phyloP scores from a whole-genome alignment of 441 rosid genomes.

The Eruca vesicaria region DNA sequence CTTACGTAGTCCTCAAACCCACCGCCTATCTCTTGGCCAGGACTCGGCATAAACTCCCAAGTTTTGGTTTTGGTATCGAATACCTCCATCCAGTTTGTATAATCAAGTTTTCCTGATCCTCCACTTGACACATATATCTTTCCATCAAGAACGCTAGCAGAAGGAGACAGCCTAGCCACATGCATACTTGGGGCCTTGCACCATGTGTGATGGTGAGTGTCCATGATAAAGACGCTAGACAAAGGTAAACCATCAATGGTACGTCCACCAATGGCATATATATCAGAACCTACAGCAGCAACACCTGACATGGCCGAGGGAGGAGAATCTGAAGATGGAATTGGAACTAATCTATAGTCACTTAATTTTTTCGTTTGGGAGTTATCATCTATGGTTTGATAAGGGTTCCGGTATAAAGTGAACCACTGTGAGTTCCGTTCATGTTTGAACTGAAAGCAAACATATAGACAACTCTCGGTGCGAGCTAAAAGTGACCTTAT shows the following conservation, averaged over 20 bases:
- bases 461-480: neutral
- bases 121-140: neutral
- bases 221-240: neutral
- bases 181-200: neutral
- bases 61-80: neutral
- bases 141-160: neutral
- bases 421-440: neutral
- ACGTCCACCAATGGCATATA: neutral
- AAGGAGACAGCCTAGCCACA: neutral
- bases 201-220: neutral
- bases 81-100: neutral
- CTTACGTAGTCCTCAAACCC: neutral
- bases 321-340: neutral
- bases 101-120: neutral
- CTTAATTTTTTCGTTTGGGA: neutral
- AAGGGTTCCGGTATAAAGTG: neutral
- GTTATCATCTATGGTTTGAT: neutral
- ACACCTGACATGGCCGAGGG: neutral
- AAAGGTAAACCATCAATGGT: neutral
- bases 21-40: neutral
- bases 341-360: neutral
- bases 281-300: neutral
- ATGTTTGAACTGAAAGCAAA: neutral
- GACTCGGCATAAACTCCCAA: neutral
- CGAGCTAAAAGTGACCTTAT: neutral